phyloP scores from a whole-genome alignment of 2,329 filamentous ascomycete species.

The Emmonsiellopsis sp. region DNA sequence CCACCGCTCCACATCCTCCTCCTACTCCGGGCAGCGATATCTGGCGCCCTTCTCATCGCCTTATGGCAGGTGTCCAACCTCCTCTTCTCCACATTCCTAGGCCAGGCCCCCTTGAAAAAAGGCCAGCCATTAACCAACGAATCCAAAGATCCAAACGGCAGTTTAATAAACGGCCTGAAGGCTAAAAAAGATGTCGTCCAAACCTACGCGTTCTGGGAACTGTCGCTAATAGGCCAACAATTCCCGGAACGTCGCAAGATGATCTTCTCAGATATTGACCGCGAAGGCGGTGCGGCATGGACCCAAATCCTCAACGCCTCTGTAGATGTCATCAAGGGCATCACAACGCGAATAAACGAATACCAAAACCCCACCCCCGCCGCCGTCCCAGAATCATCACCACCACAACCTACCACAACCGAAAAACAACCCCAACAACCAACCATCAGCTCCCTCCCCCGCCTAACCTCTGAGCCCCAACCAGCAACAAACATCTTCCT shows the following conservation, averaged over 20 bases:
- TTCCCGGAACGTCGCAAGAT: constrained; percentile 67
- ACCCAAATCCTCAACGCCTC: constrained; percentile 65
- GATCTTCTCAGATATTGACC: constrained; percentile 82
- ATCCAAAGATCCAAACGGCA: constrained; percentile 86
- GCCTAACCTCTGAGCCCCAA: constrained; percentile 38
- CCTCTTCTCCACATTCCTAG: constrained; percentile 72
- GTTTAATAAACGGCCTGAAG: constrained; percentile 72
- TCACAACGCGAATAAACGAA: constrained; percentile 59
- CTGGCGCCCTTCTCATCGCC: constrained; percentile 58
- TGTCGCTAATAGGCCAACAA: constrained; percentile 67
- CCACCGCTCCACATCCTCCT: constrained; percentile 52
- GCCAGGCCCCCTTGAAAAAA: constrained; percentile 73
- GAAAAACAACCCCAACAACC: constrained; percentile 21
- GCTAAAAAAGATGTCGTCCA: constrained; percentile 71
- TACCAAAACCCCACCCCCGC: constrained; percentile 42
- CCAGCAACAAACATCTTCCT: constrained; percentile 38
- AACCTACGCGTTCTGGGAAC: constrained; percentile 86
- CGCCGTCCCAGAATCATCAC: constrained; percentile 8
- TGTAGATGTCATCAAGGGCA: constrained; percentile 57
- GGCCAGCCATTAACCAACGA: constrained; percentile 74
- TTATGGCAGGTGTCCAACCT: constrained; percentile 71
- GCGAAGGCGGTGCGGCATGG: constrained; percentile 71
- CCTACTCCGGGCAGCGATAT: constrained; percentile 47
- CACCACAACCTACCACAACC: constrained; percentile 34
- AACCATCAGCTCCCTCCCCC: constrained; percentile 37